phyloP scores from a whole-genome alignment of 768 basidiomycete species.

The Tulasnella sp. region DNA sequence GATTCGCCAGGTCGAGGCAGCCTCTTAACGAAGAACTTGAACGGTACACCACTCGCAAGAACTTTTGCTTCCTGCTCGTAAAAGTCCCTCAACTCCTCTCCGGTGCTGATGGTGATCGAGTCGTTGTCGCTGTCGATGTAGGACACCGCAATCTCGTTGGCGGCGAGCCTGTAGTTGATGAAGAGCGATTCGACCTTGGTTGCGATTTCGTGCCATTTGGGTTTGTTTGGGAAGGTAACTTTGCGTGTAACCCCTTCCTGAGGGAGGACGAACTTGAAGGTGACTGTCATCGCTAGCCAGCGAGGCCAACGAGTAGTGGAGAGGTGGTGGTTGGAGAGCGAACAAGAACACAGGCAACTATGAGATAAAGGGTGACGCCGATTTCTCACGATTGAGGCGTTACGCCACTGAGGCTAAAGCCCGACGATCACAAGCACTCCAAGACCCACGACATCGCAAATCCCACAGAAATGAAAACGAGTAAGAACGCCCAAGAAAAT shows the following conservation, averaged over 20 bases:
- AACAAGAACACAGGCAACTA: slow-evolving; percentile 1
- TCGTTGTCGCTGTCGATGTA: slow-evolving; percentile 67
- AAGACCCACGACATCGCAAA: neutral
- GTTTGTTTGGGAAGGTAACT: slow-evolving; percentile 38
- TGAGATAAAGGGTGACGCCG: neutral
- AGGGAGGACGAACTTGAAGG: slow-evolving; percentile 52
- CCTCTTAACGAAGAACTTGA: slow-evolving; percentile 49
- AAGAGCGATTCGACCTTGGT: slow-evolving; percentile 44
- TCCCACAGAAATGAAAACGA: neutral
- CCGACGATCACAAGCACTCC: neutral
- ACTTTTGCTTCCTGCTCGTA: slow-evolving; percentile 28
- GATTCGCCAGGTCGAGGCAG: neutral
- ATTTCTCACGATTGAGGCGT: slow-evolving; percentile 30
- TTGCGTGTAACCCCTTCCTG: slow-evolving; percentile 47
- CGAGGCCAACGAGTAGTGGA: slow-evolving; percentile 26
- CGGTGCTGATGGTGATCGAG: slow-evolving; percentile 62
- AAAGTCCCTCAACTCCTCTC: slow-evolving; percentile 68
- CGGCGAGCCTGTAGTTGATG: slow-evolving; percentile 33
- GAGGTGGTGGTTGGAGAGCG: slow-evolving; percentile 30
- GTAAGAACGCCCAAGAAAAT: neutral
- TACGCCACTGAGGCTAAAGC: slow-evolving; percentile 21
- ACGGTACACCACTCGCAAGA: slow-evolving; percentile 21
- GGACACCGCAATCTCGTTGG: slow-evolving; percentile 49
- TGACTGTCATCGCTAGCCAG: neutral
- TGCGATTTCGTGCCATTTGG: slow-evolving; percentile 48